Base-by-base conservation (phyloP, 257 asterid species). In the Datura wrightii region DNA sequence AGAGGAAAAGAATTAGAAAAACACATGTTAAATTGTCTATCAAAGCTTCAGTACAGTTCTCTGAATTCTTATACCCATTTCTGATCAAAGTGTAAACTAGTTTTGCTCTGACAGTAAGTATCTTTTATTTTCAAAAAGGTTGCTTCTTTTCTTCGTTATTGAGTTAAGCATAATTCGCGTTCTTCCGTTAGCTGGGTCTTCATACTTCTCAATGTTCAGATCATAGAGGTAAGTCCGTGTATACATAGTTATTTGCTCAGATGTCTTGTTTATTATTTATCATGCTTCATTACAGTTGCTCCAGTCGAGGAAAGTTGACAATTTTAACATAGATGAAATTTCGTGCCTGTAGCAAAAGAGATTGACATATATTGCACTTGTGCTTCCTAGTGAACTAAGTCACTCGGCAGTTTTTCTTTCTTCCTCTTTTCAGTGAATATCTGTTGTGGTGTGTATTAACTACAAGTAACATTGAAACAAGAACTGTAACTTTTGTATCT, bases 201-300 rank as follows among this genome's bases (percentile, higher is more conserved):
- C 14, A 76, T 76, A 76, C 60, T 24, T 46, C 44, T 48, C 60
- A 46, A 24, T 48, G 81, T 46, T 50, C 15, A 39, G 78, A 39
- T 66, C 5, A 2, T 67, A 39, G 78, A 67, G 78, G 5, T 15
- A 3, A 67, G 31, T 39, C 78, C 3, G 34, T 39, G 34, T 16
- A 39, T 11, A 48, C 52, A 42, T 31, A 31, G 46, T 8, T 78
- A 52, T 8, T 78, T 78, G 24, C 81, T 76, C 62, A 48, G 7
- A 76, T 48, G 14, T 19, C 41, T 9, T 76, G 66, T 10, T 59
- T 16, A 16, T 55, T 59, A 34, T 59, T 59, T 59, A n/a, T 59
- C 66, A 59, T 59, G 82, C 82, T 78, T 78, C 63, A 50, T 52
- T 52, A 52, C 81, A 31, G 5, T 44, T 42, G 79, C 15, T 31